A percentile compares a stretch with the other conserved stretches of the same genome.
Evolutionary conservation across 805 yeast genomes (phyloP).

Genomic region (Candida schatavii): DNA sequence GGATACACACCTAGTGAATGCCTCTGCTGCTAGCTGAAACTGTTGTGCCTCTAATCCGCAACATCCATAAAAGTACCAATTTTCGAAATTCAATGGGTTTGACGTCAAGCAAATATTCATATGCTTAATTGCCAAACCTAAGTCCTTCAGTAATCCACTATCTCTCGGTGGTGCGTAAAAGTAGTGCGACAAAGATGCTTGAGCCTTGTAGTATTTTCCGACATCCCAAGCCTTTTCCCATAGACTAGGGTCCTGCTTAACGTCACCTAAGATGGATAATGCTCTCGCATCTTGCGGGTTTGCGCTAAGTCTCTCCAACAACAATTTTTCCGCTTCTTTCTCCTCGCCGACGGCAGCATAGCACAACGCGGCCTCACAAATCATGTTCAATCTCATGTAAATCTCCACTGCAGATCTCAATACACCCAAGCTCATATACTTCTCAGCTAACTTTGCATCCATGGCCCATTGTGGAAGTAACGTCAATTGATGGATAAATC

Average conservation of each 20-base stretch:
- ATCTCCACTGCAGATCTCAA: constrained; percentile 85
- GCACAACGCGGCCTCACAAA: constrained; percentile 86
- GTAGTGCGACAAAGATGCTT: constrained; percentile 74
- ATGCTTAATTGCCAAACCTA: constrained; percentile 56
- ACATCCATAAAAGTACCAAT: constrained; percentile 94
- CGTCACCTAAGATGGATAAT: constrained; percentile 79
- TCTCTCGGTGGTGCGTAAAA: constrained; percentile 62
- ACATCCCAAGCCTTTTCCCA: constrained; percentile 90
- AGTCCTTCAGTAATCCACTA: constrained; percentile 50
- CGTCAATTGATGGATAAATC: constrained; percentile 71
- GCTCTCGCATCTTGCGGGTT: constrained; percentile 82
- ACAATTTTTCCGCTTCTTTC: constrained; percentile 57
- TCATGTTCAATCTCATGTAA: constrained; percentile 72
- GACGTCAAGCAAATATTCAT: constrained; percentile 70
- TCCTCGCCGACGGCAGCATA: constrained; percentile 82
- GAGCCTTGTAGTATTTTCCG: constrained; percentile 81
- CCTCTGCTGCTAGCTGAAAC: constrained; percentile 80
- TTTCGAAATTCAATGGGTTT: constrained; percentile 71
- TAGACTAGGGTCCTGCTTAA: constrained; percentile 65
- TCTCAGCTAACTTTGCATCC: constrained; percentile 81
- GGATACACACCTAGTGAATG: constrained; percentile 86
- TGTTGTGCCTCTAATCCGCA: constrained; percentile 72
- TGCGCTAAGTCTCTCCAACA: constrained; percentile 49
- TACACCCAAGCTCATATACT: constrained; percentile 80
- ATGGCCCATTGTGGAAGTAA: constrained; percentile 81